Evolutionary conservation across 108 stramenopile genomes (phyloP).

Genomic region (Cylindrotheca closterium): DNA sequence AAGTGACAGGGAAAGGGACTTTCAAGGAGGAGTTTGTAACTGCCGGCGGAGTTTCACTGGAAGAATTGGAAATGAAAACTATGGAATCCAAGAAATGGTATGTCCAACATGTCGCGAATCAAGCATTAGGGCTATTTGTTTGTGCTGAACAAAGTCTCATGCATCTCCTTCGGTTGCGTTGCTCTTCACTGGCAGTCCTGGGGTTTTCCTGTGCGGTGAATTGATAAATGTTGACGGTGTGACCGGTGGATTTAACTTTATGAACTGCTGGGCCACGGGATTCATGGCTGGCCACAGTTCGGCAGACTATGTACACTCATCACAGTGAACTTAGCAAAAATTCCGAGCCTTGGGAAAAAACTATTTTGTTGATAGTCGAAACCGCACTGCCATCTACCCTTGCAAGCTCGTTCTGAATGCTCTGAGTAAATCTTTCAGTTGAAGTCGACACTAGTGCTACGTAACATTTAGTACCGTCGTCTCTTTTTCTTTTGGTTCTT

Average conservation of each 20-base stretch:
- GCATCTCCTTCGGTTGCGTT: not conserved
- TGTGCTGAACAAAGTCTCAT: not conserved
- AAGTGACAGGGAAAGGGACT: conserved; percentile 74
- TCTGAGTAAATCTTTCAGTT: conserved; percentile 72
- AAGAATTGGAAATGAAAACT: conserved; percentile 77
- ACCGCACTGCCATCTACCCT: too few relatives aligned
- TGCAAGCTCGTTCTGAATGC: too few relatives aligned
- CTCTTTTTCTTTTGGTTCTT: not conserved
- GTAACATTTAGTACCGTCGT: not conserved
- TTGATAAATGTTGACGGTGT: conserved; percentile 89
- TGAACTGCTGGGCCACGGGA: conserved; percentile 89
- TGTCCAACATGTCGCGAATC: not conserved
- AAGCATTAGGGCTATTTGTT: not conserved
- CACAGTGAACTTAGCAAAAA: not conserved
- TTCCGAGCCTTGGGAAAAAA: not conserved
- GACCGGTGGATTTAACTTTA: conserved; percentile 90
- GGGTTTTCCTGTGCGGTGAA: conserved; percentile 84
- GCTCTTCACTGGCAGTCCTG: conserved; percentile 26
- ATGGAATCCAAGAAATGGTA: conserved; percentile 67
- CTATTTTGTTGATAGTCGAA: too few relatives aligned
- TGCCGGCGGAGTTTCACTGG: conserved; percentile 79
- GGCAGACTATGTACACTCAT: conserved; percentile 16
- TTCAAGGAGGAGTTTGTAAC: conserved; percentile 97
- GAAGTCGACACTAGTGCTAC: not conserved
- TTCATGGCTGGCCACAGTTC: conserved; percentile 67